Conservation (phyloP, 2,329 filamentous ascomycete species). For the Stemphylium beticola region DNA sequence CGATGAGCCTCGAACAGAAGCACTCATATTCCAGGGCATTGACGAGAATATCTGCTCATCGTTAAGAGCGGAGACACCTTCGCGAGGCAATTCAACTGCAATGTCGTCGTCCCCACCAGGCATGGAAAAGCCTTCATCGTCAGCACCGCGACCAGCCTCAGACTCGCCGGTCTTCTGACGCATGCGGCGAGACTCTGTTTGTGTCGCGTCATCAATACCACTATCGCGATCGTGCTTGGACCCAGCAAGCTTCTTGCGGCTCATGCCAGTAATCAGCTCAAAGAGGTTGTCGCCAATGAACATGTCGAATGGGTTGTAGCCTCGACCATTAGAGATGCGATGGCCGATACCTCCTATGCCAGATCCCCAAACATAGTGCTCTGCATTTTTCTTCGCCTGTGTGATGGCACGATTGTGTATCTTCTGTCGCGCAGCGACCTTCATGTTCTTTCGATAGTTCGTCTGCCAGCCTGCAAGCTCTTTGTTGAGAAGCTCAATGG, state of each 20-base stretch:
- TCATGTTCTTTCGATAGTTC: slow-evolving; percentile 68
- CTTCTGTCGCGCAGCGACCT: slow-evolving; percentile 54
- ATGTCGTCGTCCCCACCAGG: slow-evolving; percentile 54
- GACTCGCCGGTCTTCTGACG: slow-evolving; percentile 41
- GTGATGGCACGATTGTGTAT: slow-evolving; percentile 48
- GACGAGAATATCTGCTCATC: slow-evolving; percentile 69
- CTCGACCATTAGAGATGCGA: slow-evolving; percentile 28
- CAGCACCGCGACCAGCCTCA: slow-evolving; percentile 45
- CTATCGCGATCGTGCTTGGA: slow-evolving; percentile 46
- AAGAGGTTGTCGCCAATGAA: slow-evolving; percentile 65
- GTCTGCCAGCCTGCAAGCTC: slow-evolving; percentile 64
- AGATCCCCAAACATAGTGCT: slow-evolving; percentile 64
- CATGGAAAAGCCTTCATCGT: slow-evolving; percentile 42
- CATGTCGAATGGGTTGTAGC: slow-evolving; percentile 59
- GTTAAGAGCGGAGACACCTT: slow-evolving; percentile 68
- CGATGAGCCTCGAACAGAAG: slow-evolving; percentile 61
- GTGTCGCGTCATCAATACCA: slow-evolving; percentile 42
- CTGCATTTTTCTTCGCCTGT: slow-evolving; percentile 68
- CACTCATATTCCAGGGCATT: slow-evolving; percentile 73
- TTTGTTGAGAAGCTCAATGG: slow-evolving; percentile 61
- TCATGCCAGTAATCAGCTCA: slow-evolving; percentile 53
- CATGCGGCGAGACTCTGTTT: slow-evolving; percentile 42
- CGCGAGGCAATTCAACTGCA: slow-evolving; percentile 76
- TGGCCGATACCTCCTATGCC: slow-evolving; percentile 61
- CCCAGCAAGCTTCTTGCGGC: slow-evolving; percentile 28